Conservation (phyloP, 768 basidiomycete species). For the Filobasidium floriforme region DNA sequence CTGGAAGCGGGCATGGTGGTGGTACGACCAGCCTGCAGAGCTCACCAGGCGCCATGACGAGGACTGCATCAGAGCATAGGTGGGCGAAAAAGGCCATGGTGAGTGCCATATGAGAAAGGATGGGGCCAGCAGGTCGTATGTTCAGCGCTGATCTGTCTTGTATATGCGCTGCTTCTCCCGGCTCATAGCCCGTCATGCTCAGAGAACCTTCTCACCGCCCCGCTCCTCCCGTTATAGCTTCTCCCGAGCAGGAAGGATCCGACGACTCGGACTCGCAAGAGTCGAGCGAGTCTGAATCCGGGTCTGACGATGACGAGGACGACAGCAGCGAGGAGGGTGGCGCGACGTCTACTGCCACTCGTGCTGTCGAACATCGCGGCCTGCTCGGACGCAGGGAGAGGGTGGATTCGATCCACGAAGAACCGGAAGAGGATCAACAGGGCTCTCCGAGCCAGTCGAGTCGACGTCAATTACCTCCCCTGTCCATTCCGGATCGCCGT, state of each 20-base stretch:
- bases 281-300: conserved; percentile 14
- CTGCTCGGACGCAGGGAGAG: background rate
- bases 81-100: conserved; percentile 42
- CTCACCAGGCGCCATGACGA: conserved; percentile 18
- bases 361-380: background rate
- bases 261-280: conserved; percentile 28
- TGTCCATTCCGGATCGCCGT: conserved; percentile 24
- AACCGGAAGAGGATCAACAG: conserved; percentile 14
- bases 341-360: background rate
- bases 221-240: background rate
- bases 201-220: conserved; percentile 37
- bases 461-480: conserved; percentile 1
- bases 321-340: conserved; percentile 18
- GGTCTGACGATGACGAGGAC: conserved; percentile 35
- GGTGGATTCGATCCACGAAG: conserved; percentile 13
- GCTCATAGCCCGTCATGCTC: conserved; percentile 40
- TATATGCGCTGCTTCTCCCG: background rate
- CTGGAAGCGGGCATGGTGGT: conserved; percentile 10
- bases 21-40: conserved; percentile 15
- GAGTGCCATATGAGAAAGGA: conserved; percentile 17
- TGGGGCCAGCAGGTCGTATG: no score
- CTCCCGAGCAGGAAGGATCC: conserved; percentile 1
- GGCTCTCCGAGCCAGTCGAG: background rate
- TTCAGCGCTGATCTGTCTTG: conserved; percentile 10
- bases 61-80: conserved; percentile 30